Conservation (phyloP, 371 early-diverging fungal species). For the Mortierella sp. region DNA sequence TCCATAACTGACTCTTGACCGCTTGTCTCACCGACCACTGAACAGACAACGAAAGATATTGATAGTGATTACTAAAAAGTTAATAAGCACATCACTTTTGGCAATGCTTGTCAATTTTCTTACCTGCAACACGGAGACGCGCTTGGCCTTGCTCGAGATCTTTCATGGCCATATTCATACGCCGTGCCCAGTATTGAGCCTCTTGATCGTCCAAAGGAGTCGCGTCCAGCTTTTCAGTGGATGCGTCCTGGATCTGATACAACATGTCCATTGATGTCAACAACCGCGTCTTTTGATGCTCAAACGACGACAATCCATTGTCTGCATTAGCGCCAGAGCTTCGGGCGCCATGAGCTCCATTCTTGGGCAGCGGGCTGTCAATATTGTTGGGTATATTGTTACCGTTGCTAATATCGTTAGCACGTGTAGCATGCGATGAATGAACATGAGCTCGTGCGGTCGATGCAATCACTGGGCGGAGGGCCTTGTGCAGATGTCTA, state of each 20-base stretch:
- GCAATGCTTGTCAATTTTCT: not conserved
- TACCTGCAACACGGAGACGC: conserved; percentile 49
- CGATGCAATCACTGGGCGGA: conserved; percentile 25
- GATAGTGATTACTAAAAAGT: not conserved
- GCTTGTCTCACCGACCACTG: conserved; percentile 54
- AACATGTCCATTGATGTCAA: conserved; percentile 53
- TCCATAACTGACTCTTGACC: conserved; percentile 53
- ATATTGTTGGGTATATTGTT: conserved; percentile 40
- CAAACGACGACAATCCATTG: conserved; percentile 10
- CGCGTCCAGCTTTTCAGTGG: conserved; percentile 33
- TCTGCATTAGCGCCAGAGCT: not conserved
- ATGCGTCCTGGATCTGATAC: conserved; percentile 52
- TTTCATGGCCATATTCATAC: conserved; percentile 39
- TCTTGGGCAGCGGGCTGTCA: conserved; percentile 28
- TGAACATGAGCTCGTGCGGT: conserved; percentile 19
- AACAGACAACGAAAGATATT: not conserved
- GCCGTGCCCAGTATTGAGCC: conserved; percentile 53
- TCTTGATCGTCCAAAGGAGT: conserved; percentile 45
- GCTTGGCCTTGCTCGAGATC: conserved; percentile 42
- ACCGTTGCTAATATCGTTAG: conserved; percentile 1
- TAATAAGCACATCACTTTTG: not conserved
- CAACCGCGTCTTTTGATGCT: conserved; percentile 38
- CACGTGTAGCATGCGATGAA: conserved; percentile 7
- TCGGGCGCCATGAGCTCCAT: not conserved
- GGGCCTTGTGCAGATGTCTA: conserved; percentile 8